phyloP scores from a whole-genome alignment of 2,329 filamentous ascomycete species.

The Apiospora malaysiana region DNA sequence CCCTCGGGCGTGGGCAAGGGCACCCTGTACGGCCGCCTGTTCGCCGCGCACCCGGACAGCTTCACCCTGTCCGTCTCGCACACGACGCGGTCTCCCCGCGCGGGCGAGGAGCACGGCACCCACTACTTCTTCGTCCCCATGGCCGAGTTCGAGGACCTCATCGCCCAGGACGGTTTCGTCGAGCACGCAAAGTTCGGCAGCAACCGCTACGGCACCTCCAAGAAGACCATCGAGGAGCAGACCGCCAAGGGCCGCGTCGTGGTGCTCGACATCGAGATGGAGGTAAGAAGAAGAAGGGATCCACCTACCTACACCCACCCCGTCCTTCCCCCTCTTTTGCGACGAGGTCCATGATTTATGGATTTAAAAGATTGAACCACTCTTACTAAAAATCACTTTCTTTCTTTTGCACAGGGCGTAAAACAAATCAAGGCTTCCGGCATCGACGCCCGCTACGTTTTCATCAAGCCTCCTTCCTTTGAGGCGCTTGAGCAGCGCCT shows the following conservation, averaged over 20 bases:
- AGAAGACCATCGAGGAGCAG: constrained; percentile 78
- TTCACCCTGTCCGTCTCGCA: constrained; percentile 69
- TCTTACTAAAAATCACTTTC: constrained; percentile 6
- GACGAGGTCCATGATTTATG: neutral
- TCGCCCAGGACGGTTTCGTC: constrained; percentile 76
- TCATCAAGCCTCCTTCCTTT: constrained; percentile 80
- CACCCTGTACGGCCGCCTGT: constrained; percentile 76
- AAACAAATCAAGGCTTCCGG: constrained; percentile 86
- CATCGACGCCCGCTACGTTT: constrained; percentile 80
- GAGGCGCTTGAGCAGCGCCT: constrained; percentile 77
- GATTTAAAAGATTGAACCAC: neutral
- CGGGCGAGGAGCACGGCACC: constrained; percentile 75
- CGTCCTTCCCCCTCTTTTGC: neutral
- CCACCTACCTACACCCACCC: constrained; percentile 32
- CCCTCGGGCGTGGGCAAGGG: constrained; percentile 83
- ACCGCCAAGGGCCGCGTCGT: constrained; percentile 72
- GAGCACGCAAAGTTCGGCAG: constrained; percentile 84
- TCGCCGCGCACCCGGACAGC: constrained; percentile 58
- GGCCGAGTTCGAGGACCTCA: constrained; percentile 71
- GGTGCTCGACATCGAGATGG: constrained; percentile 96
- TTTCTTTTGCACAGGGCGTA: constrained; percentile 63
- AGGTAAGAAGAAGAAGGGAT: constrained; percentile 42
- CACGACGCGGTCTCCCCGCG: constrained; percentile 80
- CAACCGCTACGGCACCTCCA: constrained; percentile 87
- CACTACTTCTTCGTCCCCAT: constrained; percentile 82